A percentile compares a stretch with the other conserved stretches of the same genome.
Conservation (phyloP, 371 early-diverging fungal genomes). For the Lichtheimia hyalospora region DNA sequence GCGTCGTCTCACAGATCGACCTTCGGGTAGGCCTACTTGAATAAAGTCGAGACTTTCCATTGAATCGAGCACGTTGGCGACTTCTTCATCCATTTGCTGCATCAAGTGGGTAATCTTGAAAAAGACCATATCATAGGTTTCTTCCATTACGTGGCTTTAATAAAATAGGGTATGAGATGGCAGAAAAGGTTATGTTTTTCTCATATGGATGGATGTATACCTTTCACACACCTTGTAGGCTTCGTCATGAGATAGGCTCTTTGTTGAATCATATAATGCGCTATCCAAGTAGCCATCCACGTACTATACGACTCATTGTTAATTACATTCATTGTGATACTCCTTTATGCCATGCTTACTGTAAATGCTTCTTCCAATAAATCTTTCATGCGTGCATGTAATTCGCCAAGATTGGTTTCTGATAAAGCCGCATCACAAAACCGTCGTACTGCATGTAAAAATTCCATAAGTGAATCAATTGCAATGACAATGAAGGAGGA, state of each 20-base stretch:
- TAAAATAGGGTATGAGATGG: background rate
- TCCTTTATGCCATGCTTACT: background rate
- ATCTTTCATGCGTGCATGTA: conserved; percentile 25
- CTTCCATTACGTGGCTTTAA: conserved; percentile 51
- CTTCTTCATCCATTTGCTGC: conserved; percentile 34
- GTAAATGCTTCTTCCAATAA: conserved; percentile 23
- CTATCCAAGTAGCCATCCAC: background rate
- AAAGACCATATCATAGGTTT: conserved; percentile 58
- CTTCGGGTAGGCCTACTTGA: conserved; percentile 46
- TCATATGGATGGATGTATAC: conserved; percentile 2
- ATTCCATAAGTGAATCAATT: background rate
- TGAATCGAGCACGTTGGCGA: conserved; percentile 34
- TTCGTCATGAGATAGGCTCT: background rate
- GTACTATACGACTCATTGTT: background rate
- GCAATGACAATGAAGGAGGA: background rate
- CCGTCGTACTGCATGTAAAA: conserved; percentile 23
- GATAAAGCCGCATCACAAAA: conserved; percentile 33
- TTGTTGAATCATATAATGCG: background rate
- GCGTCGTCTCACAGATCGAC: conserved; percentile 25
- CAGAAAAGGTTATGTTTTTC: background rate
- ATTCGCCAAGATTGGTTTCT: conserved; percentile 21
- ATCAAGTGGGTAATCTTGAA: conserved; percentile 51
- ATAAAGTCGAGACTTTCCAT: conserved; percentile 50
- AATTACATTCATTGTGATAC: background rate
- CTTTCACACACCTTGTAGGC: conserved; percentile 31